Evolutionary conservation across 1,284 basidiomycete genomes (phyloP).

Genomic region (Rhodotorula sp.): DNA sequence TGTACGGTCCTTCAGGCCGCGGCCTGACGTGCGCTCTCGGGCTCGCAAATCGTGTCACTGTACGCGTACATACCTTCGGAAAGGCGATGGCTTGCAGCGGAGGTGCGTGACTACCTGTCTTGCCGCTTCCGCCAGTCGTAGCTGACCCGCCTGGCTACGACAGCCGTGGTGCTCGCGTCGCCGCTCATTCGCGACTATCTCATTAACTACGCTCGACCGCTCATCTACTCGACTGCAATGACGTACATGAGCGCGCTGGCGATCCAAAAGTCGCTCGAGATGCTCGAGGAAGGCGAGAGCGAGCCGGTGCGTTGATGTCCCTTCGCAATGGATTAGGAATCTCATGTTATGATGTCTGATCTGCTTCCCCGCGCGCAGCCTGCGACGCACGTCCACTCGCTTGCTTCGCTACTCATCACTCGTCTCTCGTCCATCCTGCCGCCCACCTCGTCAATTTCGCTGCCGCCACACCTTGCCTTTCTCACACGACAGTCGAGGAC

Average conservation of each 20-base stretch:
- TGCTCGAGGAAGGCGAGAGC: constrained; percentile 69
- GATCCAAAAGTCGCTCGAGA: constrained; percentile 72
- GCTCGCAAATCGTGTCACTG: constrained; percentile 61
- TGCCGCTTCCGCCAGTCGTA: neutral
- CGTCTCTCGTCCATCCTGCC: constrained; percentile 14
- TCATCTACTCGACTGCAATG: constrained; percentile 86
- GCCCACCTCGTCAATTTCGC: constrained; percentile 1
- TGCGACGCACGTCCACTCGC: constrained; percentile 48
- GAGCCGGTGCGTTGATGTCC: constrained; percentile 55
- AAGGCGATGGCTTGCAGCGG: constrained; percentile 73
- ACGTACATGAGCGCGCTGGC: constrained; percentile 73
- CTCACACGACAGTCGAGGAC: constrained; percentile 43
- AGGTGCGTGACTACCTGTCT: constrained; percentile 58
- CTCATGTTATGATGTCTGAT: neutral
- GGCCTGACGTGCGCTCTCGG: constrained; percentile 58
- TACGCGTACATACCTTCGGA: constrained; percentile 64
- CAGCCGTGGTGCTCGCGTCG: constrained; percentile 77
- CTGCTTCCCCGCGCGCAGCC: constrained; percentile 50
- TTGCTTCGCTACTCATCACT: constrained; percentile 36
- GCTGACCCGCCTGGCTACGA: neutral
- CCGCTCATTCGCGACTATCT: constrained; percentile 76
- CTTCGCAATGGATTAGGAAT: neutral
- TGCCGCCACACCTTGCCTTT: constrained; percentile 28
- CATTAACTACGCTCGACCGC: constrained; percentile 86
- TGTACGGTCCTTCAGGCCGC: constrained; percentile 63